A percentile compares a stretch with the other conserved stretches of the same genome.
Evolutionary conservation across 768 basidiomycete genomes (phyloP).

Genomic region (Termitomyces titanicus): DNA sequence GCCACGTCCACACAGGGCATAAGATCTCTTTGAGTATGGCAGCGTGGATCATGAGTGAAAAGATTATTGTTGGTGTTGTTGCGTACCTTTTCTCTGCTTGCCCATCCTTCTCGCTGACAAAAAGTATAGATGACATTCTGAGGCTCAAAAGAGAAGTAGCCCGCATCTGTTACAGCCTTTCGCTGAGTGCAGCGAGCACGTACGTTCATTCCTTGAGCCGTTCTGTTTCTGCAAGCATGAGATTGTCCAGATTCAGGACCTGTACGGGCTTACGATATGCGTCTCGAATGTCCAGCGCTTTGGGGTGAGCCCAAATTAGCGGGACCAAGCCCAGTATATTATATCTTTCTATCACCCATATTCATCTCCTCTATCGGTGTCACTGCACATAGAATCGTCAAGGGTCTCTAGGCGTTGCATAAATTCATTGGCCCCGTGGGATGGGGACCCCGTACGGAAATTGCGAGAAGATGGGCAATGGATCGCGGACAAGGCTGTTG

Average conservation of each 20-base stretch:
- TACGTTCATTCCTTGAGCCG: conserved; percentile 65
- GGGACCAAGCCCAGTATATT: conserved; percentile 81
- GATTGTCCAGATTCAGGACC: conserved; percentile 74
- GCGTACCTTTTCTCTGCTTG: conserved; percentile 25
- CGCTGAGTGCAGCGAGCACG: conserved; percentile 45
- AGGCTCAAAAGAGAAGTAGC: conserved; percentile 69
- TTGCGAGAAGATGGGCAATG: too few relatives aligned
- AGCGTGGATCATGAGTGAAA: conserved; percentile 72
- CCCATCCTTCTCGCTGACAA: conserved; percentile 2
- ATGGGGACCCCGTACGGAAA: too few relatives aligned
- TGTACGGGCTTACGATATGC: conserved; percentile 87
- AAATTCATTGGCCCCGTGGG: conserved; percentile 89
- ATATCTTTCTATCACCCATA: conserved; percentile 23
- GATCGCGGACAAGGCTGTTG: conserved; percentile 39
- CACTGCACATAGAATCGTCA: conserved; percentile 52
- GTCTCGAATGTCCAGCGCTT: conserved; percentile 87
- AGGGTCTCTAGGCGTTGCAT: conserved; percentile 55
- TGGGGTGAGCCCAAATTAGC: conserved; percentile 77
- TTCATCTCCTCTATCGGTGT: conserved; percentile 45
- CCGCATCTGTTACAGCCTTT: conserved; percentile 65
- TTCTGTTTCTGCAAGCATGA: conserved; percentile 66
- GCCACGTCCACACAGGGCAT: conserved; percentile 96
- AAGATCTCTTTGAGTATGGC: conserved; percentile 95
- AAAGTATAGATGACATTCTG: conserved; percentile 59
- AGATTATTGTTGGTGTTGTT: conserved; percentile 88